phyloP scores from a whole-genome alignment of 768 basidiomycete genomes.

The Rhodotorula graminis region DNA sequence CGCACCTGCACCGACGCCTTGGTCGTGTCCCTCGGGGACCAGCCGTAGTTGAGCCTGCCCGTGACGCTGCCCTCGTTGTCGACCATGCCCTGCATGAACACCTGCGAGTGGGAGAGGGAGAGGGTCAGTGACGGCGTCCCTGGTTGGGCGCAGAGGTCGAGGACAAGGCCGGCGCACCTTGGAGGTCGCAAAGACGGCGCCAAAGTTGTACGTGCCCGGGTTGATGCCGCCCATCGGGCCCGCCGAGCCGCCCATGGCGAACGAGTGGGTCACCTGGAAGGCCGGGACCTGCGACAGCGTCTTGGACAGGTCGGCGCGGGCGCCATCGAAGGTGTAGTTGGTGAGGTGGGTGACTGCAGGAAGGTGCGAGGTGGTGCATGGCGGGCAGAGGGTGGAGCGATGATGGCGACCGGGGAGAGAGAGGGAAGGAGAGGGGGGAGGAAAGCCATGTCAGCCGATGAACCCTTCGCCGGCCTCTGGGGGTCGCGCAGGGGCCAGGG shows the following conservation, averaged over 20 bases:
- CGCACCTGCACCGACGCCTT: slow-evolving; percentile 59
- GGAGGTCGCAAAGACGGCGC: slow-evolving; percentile 81
- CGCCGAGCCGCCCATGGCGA: slow-evolving; percentile 76
- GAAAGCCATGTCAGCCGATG: background rate
- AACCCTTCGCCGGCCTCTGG: background rate
- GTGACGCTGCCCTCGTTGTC: slow-evolving; percentile 90
- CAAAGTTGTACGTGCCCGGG: slow-evolving; percentile 88
- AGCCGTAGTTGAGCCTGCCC: slow-evolving; percentile 81
- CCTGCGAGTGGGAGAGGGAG: slow-evolving; percentile 51
- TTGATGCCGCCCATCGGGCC: slow-evolving; percentile 37
- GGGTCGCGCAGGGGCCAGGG: background rate
- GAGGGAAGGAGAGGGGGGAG: background rate
- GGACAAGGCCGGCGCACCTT: slow-evolving; percentile 52
- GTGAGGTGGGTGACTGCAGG: slow-evolving; percentile 75
- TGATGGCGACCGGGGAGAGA: background rate
- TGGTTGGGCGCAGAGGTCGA: background rate
- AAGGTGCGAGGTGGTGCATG: no score
- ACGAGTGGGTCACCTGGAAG: slow-evolving; percentile 97
- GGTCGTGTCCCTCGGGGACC: slow-evolving; percentile 69
- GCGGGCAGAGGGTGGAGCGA: background rate
- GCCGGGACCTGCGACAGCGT: slow-evolving; percentile 85
- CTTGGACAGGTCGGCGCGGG: slow-evolving; percentile 90
- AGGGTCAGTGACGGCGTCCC: background rate
- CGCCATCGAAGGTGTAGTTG: slow-evolving; percentile 96
- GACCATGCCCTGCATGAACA: slow-evolving; percentile 85